A percentile compares a stretch with the other conserved stretches of the same genome.
Conservation (phyloP, 169 alveolate genomes). For the Plasmodium malariae region DNA sequence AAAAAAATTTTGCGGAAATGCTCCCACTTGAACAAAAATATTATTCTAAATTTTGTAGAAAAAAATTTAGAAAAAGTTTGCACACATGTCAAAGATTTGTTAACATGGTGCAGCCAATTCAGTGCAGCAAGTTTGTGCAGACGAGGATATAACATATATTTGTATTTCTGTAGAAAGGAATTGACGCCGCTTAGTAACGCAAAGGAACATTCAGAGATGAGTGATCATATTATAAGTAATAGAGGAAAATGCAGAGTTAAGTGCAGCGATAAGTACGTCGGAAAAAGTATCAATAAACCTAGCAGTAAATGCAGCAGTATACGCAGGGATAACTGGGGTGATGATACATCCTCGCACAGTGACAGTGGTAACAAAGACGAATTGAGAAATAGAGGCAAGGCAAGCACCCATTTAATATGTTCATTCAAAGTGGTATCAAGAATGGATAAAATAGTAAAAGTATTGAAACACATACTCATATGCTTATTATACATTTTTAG, state of each 20-base stretch:
- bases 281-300: too few species aligned
- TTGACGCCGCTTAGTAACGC: too few species aligned
- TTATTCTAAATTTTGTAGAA: conserved; percentile 6
- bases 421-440: conserved; percentile 7
- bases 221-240: too few species aligned
- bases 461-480: conserved; percentile 9
- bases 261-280: too few species aligned
- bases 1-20: conserved; percentile 10
- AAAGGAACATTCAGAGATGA: too few species aligned
- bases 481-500: conserved; percentile 8
- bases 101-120: conserved; percentile 37
- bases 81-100: conserved; percentile 1
- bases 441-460: conserved; percentile 14
- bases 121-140: too few species aligned
- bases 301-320: too few species aligned
- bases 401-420: conserved; percentile 2
- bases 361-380: not conserved
- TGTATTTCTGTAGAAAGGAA: conserved; percentile 22
- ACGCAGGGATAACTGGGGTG: not conserved
- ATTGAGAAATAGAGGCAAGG: not conserved
- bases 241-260: too few species aligned
- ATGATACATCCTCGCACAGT: not conserved
- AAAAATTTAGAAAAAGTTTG: conserved; percentile 26
- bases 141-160: conserved; percentile 8
- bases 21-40: conserved; percentile 8